Evolutionary conservation across 2,329 filamentous ascomycete genomes (phyloP).

Genomic region (Pseudocercospora macadamiae): DNA sequence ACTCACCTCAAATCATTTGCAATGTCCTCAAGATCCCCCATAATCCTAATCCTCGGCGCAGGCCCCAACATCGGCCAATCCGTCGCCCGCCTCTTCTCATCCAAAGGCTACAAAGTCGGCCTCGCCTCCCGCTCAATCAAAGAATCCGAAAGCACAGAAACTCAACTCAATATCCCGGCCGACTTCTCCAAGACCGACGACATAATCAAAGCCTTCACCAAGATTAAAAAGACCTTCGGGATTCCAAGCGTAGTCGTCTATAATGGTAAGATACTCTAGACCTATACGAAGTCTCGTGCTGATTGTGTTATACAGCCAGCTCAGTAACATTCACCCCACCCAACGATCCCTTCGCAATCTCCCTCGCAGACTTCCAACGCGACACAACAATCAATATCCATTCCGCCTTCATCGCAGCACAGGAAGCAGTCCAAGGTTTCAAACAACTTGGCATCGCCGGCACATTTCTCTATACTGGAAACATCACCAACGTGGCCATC

Average conservation of each 20-base stretch:
- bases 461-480: background rate
- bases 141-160: background rate
- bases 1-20: too few species aligned
- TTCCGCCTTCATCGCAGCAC: background rate
- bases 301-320: background rate
- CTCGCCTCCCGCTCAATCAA: background rate
- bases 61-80: background rate
- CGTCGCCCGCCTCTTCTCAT: background rate
- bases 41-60: background rate
- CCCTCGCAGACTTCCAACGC: background rate
- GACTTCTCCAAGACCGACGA: background rate
- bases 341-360: background rate
- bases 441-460: background rate
- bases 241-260: background rate
- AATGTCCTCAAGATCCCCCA: too few species aligned
- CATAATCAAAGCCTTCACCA: background rate
- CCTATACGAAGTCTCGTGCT: background rate
- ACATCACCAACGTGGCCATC: background rate
- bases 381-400: background rate
- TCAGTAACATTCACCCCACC: background rate
- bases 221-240: background rate
- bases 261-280: background rate
- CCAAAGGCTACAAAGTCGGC: background rate
- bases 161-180: background rate
- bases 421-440: background rate